A percentile compares a stretch with the other conserved stretches of the same genome.
Conservation (phyloP, 371 early-diverging fungal genomes). For the Sporodiniella umbellata region DNA sequence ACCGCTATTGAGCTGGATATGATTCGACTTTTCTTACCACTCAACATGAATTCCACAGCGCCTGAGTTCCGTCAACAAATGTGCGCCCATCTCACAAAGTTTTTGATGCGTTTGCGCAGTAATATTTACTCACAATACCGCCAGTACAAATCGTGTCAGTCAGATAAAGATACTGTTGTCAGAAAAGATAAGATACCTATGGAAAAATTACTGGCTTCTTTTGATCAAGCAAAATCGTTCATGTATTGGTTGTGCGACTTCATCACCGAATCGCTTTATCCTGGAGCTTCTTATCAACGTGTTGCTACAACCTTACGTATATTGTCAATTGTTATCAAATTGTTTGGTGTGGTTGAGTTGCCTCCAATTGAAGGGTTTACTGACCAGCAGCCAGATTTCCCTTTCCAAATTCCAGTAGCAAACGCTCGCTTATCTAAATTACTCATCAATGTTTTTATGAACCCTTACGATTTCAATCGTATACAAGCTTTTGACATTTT, state of each 20-base stretch:
- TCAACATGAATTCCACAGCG: conserved; percentile 67
- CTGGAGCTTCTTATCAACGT: conserved; percentile 63
- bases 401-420: conserved; percentile 53
- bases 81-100: conserved; percentile 55
- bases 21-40: conserved; percentile 56
- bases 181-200: conserved; percentile 7
- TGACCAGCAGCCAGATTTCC: conserved; percentile 46
- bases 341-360: conserved; percentile 51
- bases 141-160: conserved; percentile 21
- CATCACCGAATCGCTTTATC: conserved; percentile 45
- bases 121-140: conserved; percentile 48
- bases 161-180: conserved; percentile 8
- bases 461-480: conserved; percentile 73
- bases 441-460: conserved; percentile 57
- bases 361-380: conserved; percentile 48
- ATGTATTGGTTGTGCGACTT: conserved; percentile 42
- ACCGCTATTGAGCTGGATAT: conserved; percentile 55
- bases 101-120: conserved; percentile 51
- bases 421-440: conserved; percentile 44
- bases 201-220: conserved; percentile 11
- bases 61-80: conserved; percentile 82
- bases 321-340: conserved; percentile 42
- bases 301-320: conserved; percentile 54
- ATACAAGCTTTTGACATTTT: conserved; percentile 63
- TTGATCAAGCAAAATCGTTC: conserved; percentile 29